A percentile compares a stretch with the other conserved stretches of the same genome.
Conservation (phyloP, 805 yeast species). For the Saccharomycopsis sp. region DNA sequence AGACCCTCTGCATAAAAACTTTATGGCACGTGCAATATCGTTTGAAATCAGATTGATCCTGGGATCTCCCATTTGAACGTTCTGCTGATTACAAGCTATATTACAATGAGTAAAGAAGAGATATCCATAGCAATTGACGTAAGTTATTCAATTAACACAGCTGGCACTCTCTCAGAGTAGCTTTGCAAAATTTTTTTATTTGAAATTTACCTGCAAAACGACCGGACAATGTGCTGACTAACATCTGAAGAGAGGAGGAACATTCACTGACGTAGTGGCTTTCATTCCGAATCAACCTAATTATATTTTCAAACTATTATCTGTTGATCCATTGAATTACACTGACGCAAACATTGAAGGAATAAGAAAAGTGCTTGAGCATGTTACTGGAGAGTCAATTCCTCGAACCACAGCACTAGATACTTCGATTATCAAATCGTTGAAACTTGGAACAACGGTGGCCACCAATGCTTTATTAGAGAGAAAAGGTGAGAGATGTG, state of each 20-base stretch:
- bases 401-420: slow-evolving; percentile 58
- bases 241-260: slow-evolving; percentile 63
- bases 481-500: slow-evolving; percentile 85
- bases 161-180: too few relatives aligned
- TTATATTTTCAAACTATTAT: slow-evolving; percentile 66
- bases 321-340: slow-evolving; percentile 86
- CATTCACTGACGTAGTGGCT: slow-evolving; percentile 74
- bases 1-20: too few relatives aligned
- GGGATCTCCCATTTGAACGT: too few relatives aligned
- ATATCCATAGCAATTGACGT: not conserved
- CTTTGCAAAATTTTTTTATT: too few relatives aligned
- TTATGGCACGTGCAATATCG: too few relatives aligned
- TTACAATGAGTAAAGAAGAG: too few relatives aligned
- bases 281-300: slow-evolving; percentile 43
- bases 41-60: too few relatives aligned
- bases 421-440: slow-evolving; percentile 53
- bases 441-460: slow-evolving; percentile 90
- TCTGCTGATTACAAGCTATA: too few relatives aligned
- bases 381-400: slow-evolving; percentile 43
- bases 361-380: slow-evolving; percentile 68
- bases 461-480: slow-evolving; percentile 94
- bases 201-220: too few relatives aligned
- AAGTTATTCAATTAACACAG: not conserved
- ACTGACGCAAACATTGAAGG: slow-evolving; percentile 92
- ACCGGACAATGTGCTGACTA: too few relatives aligned